Percentiles rank a stretch among this genome's conserved stretches.
These are phyloP conservation scores for Anthostomella pinea DNA, from an alignment of 2,329 filamentous ascomycete genomes.

Conservation along the genomic window DNA sequence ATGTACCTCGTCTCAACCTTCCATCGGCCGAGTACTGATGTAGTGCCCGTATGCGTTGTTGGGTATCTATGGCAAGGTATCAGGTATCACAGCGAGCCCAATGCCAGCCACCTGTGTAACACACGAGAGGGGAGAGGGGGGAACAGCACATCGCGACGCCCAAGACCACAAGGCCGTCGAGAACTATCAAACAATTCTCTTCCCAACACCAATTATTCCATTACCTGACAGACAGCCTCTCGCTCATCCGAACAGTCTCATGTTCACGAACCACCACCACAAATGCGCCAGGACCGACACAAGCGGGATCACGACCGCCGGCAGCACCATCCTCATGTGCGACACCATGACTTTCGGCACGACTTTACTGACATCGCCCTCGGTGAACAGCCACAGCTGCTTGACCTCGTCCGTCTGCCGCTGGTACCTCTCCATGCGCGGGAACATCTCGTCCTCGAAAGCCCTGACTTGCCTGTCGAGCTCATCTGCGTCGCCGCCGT, in stretches of 20 bases:
- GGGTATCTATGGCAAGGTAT: too few relatives aligned
- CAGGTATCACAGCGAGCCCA: too few relatives aligned
- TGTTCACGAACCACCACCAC: conserved; percentile 20
- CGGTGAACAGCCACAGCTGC: conserved; percentile 46
- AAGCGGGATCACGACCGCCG: conserved; percentile 10
- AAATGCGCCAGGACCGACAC: conserved; percentile 12
- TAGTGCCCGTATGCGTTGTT: too few relatives aligned
- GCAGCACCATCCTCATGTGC: conserved; percentile 11
- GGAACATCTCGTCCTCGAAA: conserved; percentile 40
- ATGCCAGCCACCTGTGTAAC: too few relatives aligned
- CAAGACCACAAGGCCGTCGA: neutral
- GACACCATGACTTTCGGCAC: conserved; percentile 15
- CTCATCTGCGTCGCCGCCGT: conserved; percentile 13
- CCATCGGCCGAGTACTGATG: too few relatives aligned
- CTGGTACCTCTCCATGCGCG: conserved; percentile 36
- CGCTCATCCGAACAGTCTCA: conserved; percentile 4
- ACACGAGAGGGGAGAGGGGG: conserved; percentile 9
- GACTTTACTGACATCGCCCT: conserved; percentile 14
- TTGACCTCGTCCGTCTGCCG: conserved; percentile 44
- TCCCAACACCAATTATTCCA: neutral
- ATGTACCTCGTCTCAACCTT: too few relatives aligned
- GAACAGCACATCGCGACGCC: too few relatives aligned
- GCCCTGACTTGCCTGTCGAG: conserved; percentile 34
- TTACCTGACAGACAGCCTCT: conserved; percentile 1
- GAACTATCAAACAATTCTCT: neutral